Evolutionary conservation across 495 filamentous ascomycete species (phyloP).

Genomic region (Neurospora tetrasperma): DNA sequence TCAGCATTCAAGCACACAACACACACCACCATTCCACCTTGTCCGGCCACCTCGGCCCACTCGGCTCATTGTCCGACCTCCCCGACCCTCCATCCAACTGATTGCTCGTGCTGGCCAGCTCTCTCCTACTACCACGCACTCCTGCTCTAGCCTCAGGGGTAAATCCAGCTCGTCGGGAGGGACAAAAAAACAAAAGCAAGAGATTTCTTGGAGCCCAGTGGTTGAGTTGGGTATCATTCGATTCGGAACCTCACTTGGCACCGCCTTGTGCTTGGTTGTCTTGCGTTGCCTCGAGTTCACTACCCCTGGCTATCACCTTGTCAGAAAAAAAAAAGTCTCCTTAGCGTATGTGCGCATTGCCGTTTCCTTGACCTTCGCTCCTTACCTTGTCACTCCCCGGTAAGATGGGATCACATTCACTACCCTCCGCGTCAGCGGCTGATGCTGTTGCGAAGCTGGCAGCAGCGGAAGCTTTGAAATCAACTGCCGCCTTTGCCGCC

Average conservation of each 20-base stretch:
- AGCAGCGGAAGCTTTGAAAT: conserved; percentile 3
- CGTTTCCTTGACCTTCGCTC: background rate
- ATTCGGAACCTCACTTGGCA: background rate
- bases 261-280: background rate
- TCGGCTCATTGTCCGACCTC: background rate
- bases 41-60: background rate
- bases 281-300: background rate
- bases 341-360: background rate
- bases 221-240: background rate
- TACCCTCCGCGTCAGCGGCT: conserved; percentile 23
- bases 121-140: background rate
- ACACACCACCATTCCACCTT: background rate
- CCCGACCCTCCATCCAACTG: background rate
- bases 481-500: background rate
- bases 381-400: background rate
- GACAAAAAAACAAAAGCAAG: background rate
- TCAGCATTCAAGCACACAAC: background rate
- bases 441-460: conserved; percentile 21
- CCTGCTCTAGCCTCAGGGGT: background rate
- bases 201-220: background rate
- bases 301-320: background rate
- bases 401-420: conserved; percentile 5
- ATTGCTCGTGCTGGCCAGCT: background rate
- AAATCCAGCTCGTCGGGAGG: background rate
- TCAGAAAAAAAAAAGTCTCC: background rate